These are phyloP conservation scores for Solanum hybrid DNA, from an alignment of 305 asterid genomes.

Conservation along the genomic window DNA sequence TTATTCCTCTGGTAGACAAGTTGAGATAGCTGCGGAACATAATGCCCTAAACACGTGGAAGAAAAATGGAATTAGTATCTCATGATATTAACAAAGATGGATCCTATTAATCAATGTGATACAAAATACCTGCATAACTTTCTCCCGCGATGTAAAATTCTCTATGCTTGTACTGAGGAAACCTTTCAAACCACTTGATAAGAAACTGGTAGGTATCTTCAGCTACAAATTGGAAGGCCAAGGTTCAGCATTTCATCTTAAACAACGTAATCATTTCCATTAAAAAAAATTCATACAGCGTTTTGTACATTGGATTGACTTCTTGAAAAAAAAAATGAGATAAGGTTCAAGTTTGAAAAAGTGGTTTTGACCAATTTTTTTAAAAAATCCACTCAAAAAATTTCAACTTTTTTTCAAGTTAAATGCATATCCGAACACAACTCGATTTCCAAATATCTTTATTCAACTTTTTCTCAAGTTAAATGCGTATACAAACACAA, in stretches of 20 bases:
- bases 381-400: not conserved
- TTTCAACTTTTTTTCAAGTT: not conserved
- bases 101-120: not conserved
- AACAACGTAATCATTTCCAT: not conserved
- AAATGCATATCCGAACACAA: not conserved
- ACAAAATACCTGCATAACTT: constrained; percentile 59
- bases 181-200: constrained; percentile 69
- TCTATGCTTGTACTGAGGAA: constrained; percentile 66
- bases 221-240: constrained; percentile 27
- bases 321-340: not conserved
- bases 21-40: constrained; percentile 91
- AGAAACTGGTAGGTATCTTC: constrained; percentile 61
- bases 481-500: not conserved
- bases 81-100: not conserved
- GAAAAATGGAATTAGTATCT: not conserved
- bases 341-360: not conserved
- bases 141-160: constrained; percentile 69
- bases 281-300: not conserved
- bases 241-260: not conserved
- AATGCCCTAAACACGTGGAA: constrained; percentile 54
- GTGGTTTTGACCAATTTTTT: not conserved
- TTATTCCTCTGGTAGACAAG: constrained; percentile 53
- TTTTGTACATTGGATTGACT: not conserved
- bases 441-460: not conserved
- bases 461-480: not conserved